Evolutionary conservation across 805 yeast species (phyloP).

Genomic region (Myxozyma neotropica): DNA sequence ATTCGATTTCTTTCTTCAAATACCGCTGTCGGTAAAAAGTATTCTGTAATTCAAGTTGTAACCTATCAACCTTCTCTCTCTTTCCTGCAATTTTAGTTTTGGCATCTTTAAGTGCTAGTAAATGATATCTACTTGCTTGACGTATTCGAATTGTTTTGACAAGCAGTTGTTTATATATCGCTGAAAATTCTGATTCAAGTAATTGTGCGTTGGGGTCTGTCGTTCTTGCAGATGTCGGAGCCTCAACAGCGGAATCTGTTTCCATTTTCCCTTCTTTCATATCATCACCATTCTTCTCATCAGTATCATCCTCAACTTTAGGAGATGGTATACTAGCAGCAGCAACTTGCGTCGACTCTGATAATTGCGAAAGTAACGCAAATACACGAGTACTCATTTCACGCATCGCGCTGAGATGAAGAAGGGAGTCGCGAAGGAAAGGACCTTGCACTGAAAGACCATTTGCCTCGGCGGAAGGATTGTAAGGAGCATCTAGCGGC

Average conservation of each 20-base stretch:
- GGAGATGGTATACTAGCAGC: conserved; percentile 17
- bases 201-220: neutral
- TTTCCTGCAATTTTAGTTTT: neutral
- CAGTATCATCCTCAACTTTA: neutral
- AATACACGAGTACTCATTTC: conserved; percentile 12
- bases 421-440: conserved; percentile 2
- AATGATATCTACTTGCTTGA: conserved; percentile 8
- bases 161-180: conserved; percentile 5
- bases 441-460: neutral
- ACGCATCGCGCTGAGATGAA: conserved; percentile 11
- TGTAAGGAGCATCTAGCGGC: no score
- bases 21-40: conserved; percentile 25
- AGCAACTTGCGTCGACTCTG: conserved; percentile 10
- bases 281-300: neutral
- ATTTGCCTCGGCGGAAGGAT: neutral
- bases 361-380: neutral
- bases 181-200: conserved; percentile 15
- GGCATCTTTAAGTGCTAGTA: neutral
- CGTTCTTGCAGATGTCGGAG: neutral
- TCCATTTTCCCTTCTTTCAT: conserved; percentile 1
- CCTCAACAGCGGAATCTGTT: no score
- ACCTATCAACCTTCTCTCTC: conserved; percentile 19
- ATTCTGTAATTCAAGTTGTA: conserved; percentile 29
- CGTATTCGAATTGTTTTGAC: conserved; percentile 6
- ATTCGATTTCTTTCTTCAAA: conserved; percentile 23